Conservation (phyloP, 345 rosid genomes). For the Psidium friedrichsthalianum region DNA sequence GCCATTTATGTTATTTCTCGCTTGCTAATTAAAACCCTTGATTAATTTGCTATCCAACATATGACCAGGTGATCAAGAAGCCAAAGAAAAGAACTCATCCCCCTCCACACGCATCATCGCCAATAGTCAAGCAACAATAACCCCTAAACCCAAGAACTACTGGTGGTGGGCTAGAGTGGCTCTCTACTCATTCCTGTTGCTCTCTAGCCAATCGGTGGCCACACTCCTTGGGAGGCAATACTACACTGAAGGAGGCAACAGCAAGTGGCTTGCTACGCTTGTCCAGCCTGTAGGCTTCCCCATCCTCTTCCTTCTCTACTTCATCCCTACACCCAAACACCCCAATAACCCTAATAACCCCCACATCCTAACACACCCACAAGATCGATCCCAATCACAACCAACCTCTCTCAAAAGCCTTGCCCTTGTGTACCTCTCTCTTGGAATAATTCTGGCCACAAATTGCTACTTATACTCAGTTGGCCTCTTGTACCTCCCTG, state of each 20-base stretch:
- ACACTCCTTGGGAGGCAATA: constrained; percentile 26
- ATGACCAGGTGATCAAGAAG: neutral
- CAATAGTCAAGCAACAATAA: neutral
- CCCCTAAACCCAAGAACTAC: neutral
- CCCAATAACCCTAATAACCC: neutral
- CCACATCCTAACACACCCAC: neutral
- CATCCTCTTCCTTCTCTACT: constrained; percentile 23
- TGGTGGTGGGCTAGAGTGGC: neutral
- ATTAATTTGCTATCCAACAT: neutral
- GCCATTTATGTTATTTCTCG: neutral
- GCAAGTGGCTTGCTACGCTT: constrained; percentile 31
- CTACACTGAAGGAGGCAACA: constrained; percentile 27
- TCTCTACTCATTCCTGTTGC: neutral
- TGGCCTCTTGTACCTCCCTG: constrained; percentile 29
- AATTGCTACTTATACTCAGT: constrained; percentile 16
- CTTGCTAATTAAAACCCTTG: neutral
- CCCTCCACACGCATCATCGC: neutral
- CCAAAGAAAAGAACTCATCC: neutral
- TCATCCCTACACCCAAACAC: neutral
- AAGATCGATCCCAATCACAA: neutral
- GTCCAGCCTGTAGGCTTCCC: constrained; percentile 28
- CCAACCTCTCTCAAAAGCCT: constrained; percentile 10
- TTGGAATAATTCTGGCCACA: constrained; percentile 8
- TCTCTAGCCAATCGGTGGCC: constrained; percentile 23
- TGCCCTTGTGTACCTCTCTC: constrained; percentile 7